Base-by-base conservation (phyloP, 2,329 filamentous ascomycete species). In the Akanthomyces lecanii region DNA sequence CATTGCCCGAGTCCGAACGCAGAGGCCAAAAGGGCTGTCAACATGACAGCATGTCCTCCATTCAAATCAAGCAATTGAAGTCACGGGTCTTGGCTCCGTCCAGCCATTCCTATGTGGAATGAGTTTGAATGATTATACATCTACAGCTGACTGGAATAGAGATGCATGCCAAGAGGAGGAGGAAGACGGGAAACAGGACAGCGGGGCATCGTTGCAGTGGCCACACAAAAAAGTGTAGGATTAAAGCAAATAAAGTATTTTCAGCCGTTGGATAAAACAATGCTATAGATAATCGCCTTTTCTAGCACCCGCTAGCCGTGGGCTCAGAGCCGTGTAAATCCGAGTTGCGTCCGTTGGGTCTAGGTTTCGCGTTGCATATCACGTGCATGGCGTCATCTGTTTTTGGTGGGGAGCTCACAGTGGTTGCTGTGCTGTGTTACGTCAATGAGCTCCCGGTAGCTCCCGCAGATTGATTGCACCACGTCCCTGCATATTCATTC, bases 341-440 rank as follows among this genome's bases (percentile, higher is more conserved):
- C 38, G 38, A 53, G 58, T 14, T 38, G 57, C 2, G 5, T 48
- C n/a, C 6, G 28, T 2, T 18, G 5, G n/a, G 11, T n/a, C 28
- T 47, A 21, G n/a, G 56, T 40, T 42, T 28, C 38, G 6, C 6
- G 2, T 14, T 28, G 42, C 33, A 30, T 4, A 62, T 62, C 60
- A 62, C 60, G 60, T 62, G 60, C 51, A 62, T 62, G 51, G 59
- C 52, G 60, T 55, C 44, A 50, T 56, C 23, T 33, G 23, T 42
- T 42, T 50, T 55, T 50, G 60, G 60, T 56, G 60, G 51, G 23
- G 51, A 62, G 60, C 48, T 61, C 58, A 36, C 36, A 61, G 48
- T 8, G 48, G 48, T 47, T 38, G 50, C 58, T 47, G 16, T 4
- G 14, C 18, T 47, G 58, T 38, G 42, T 62, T 56, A 62, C 60